Base-by-base conservation (phyloP, 2,329 filamentous ascomycete genomes). In the Hirsutella rhossiliensis region DNA sequence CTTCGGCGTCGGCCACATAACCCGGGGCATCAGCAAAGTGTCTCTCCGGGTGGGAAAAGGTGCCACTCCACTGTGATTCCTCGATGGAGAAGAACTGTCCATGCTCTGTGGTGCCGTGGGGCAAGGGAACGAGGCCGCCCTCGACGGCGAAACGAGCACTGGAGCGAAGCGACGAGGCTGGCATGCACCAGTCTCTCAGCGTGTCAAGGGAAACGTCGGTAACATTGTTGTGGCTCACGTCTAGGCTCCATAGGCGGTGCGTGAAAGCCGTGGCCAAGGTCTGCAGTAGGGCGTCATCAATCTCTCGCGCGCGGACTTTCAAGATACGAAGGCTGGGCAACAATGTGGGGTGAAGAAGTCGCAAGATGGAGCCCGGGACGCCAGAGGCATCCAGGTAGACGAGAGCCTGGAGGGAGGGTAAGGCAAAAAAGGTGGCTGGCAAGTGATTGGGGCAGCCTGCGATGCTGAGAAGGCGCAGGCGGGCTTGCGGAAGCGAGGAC, bases 201-300 rank as follows among this genome's bases (percentile, higher is more conserved):
- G 28, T 38, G 8, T 61, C 53, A 11, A 77, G 51, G 4, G 60
- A 50, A 3, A 32, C 50, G 50, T 80, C 75, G 0, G 67, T 70
- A 11, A 81, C 53, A 11, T 62, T 64, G 49, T 81, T 82, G 6
- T 65, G 43, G 32, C 65, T 62, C 1, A 80, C 41, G 48, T 81
- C 75, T 5, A 80, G 53, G 50, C 76, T 77, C 76, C 76, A 80
- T 11, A 80, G 55, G 27, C 63, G 67, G 11, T 5, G 55, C 48
- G 46, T 54, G 49, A 53, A 73, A 51, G 36, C 68, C 48, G 3
- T 55, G 37, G 48, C 36, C 0, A 58, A 44, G 3, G 64, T 57
- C 2, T 61, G 56, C 4, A 61, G 45, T 3, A 47, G 49, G 1
- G 45, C 43, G 45, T 74, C 65, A 19, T 70, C 66, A 19, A 80